These are phyloP conservation scores for Paramecium biaurelia DNA, from an alignment of 73 alveolate genomes.

Conservation along the genomic window DNA sequence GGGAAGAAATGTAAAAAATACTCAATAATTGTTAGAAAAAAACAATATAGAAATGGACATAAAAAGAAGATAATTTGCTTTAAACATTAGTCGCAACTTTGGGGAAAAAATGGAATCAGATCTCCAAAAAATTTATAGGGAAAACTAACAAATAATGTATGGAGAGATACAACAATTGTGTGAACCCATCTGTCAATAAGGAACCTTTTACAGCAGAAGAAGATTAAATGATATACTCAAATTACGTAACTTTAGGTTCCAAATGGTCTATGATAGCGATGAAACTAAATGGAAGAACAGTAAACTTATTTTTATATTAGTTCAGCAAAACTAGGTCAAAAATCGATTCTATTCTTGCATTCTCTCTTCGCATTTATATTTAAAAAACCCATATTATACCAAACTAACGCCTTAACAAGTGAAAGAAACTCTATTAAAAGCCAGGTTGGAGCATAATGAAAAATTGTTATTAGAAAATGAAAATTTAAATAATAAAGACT, in stretches of 20 bases:
- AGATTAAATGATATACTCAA: neutral
- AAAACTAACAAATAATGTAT: neutral
- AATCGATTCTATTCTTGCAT: constrained; percentile 52
- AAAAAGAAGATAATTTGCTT: neutral
- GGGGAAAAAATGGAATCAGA: neutral
- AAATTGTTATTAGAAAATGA: neutral
- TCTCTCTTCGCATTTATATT: neutral
- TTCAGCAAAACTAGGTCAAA: constrained; percentile 36
- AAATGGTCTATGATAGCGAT: neutral
- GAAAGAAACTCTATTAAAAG: neutral
- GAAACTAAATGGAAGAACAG: constrained; percentile 36
- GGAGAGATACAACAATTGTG: neutral
- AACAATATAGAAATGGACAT: neutral
- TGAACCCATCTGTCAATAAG: neutral
- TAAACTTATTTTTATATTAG: neutral
- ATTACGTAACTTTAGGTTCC: neutral
- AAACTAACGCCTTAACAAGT: neutral
- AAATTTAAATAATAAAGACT: neutral
- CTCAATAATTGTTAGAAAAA: neutral
- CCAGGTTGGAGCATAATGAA: neutral
- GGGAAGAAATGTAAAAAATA: neutral
- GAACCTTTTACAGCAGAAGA: neutral
- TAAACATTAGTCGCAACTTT: neutral
- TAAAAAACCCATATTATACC: neutral
- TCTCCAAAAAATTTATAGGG: neutral